Base-by-base conservation (phyloP, 805 yeast species). In the Sugiyamaella mastotermitis region DNA sequence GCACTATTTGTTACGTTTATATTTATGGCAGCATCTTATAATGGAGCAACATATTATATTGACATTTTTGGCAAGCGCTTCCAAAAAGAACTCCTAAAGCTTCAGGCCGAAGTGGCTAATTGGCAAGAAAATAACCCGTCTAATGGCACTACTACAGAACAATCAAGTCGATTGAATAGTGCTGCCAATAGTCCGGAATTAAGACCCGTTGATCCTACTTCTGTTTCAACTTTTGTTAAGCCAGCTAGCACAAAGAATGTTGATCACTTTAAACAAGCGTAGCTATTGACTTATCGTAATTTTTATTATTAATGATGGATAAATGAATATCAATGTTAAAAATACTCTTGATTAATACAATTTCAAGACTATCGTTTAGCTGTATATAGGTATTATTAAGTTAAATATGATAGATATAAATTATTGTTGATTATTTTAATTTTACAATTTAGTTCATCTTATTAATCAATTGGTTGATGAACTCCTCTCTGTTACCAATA, bases 21-120 rank as follows among this genome's bases (percentile, higher is more conserved):
- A n/a, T 87, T 88, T 50, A 58, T 78, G 32, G 71, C 76, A 57
- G 94, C 97, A 1, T 69, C 87, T 29, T 86, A 81, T 57, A 88
- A 92, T 49, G 98, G 98, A 20, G 98, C 97, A 2, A 85, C 95
- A 0, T 90, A 85, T 57, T 90, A 90, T 58, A 71, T 92, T 40
- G 97, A 90, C 52, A 80, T 81, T 35, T 92, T 87, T 61, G 97
- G 97, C 15, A 82, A 79, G 56, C 74, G 88, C 47, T 79, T 87
- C 53, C 94, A 87, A 53, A 84, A 81, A 52, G 96, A 92, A 57
- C 87, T 90, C 17, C 61, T 66, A 18, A 74, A 75, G 50, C 65
- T 90, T 52, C 82, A 78, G 58, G 57, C 59, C 11, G 96, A 88
- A 54, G 72, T 90, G n/a, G 69, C 71, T 15, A 74, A 71, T 22